Evolutionary conservation across 345 rosid species (phyloP).

Genomic region (Turnera subulata): DNA sequence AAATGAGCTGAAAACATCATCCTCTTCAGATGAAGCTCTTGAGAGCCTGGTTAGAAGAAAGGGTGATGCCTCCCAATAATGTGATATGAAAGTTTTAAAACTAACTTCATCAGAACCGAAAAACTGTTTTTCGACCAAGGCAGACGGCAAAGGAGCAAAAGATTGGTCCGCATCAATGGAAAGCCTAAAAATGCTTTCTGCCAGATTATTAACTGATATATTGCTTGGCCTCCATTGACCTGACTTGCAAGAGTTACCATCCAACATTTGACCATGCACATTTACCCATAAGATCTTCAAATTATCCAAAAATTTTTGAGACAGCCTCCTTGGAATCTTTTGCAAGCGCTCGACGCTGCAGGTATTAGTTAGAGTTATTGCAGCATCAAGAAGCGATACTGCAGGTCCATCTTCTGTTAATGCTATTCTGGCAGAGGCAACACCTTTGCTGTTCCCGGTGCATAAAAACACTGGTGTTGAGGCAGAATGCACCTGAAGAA

Average conservation of each 20-base stretch:
- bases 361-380: constrained; percentile 37
- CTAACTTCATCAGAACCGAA: constrained; percentile 30
- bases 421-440: constrained; percentile 19
- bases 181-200: constrained; percentile 54
- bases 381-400: constrained; percentile 33
- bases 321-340: constrained; percentile 31
- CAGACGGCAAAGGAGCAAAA: constrained; percentile 14
- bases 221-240: constrained; percentile 16
- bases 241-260: constrained; percentile 13
- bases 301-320: constrained; percentile 23
- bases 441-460: constrained; percentile 14
- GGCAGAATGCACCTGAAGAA: constrained; percentile 39
- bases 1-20: constrained; percentile 33
- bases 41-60: constrained; percentile 26
- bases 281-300: constrained; percentile 37
- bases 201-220: constrained; percentile 32
- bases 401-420: constrained; percentile 27
- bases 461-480: constrained; percentile 20
- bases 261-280: constrained; percentile 31
- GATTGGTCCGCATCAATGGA: constrained; percentile 21
- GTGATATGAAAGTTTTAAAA: constrained; percentile 34
- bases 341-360: constrained; percentile 33
- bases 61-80: constrained; percentile 49
- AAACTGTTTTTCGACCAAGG: constrained; percentile 25
- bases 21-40: constrained; percentile 15